Conservation (phyloP, 805 yeast species). For the Yarrowia hollandica region DNA sequence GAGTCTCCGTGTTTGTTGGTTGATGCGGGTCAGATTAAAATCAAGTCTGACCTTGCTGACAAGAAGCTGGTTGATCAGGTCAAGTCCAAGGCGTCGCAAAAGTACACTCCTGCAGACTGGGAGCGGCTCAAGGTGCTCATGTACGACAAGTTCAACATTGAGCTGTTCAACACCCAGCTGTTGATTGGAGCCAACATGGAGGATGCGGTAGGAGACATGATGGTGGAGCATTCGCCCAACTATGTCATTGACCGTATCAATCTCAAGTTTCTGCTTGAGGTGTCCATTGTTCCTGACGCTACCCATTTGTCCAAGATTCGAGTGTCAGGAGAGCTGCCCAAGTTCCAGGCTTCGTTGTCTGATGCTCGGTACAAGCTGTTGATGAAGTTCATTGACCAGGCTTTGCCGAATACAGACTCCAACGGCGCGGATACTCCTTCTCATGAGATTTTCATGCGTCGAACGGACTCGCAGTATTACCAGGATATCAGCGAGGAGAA, state of each 20-base stretch:
- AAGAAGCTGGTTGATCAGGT: constrained; percentile 66
- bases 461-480: constrained; percentile 8
- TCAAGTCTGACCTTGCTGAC: constrained; percentile 76
- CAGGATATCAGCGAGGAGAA: constrained; percentile 8
- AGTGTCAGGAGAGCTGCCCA: constrained; percentile 76
- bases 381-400: constrained; percentile 70
- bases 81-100: constrained; percentile 55
- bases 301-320: constrained; percentile 68
- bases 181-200: constrained; percentile 81
- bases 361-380: constrained; percentile 89
- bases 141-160: constrained; percentile 84
- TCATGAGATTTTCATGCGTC: constrained; percentile 11
- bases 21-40: constrained; percentile 94
- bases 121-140: constrained; percentile 68
- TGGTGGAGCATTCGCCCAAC: constrained; percentile 46
- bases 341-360: constrained; percentile 66
- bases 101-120: constrained; percentile 70
- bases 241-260: constrained; percentile 74
- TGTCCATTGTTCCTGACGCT: constrained; percentile 84
- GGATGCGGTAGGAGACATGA: constrained; percentile 69
- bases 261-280: constrained; percentile 69
- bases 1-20: constrained; percentile 85
- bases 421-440: constrained; percentile 41
- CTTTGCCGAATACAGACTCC: constrained; percentile 57
- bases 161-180: constrained; percentile 81